These are phyloP conservation scores for Xanthoconium stramineum DNA, from an alignment of 768 basidiomycete species.

Conservation along the genomic window DNA sequence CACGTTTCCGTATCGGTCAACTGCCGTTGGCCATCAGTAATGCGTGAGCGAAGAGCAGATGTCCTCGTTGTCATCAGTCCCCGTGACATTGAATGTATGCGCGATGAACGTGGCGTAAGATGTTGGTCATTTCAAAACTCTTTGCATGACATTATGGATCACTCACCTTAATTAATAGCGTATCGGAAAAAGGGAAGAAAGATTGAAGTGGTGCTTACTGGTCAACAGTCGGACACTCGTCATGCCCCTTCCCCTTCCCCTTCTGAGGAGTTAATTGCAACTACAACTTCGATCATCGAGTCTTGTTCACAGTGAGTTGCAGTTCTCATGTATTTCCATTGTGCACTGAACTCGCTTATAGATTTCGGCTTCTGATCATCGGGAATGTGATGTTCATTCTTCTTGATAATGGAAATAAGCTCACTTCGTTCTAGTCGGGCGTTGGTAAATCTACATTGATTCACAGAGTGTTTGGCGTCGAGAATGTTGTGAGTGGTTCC, in stretches of 20 bases:
- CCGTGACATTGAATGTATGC: background rate
- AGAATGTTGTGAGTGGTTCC: constrained; percentile 6
- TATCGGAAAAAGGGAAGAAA: constrained; percentile 11
- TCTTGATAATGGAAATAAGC: background rate
- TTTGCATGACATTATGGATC: background rate
- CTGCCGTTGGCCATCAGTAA: background rate
- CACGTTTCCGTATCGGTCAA: background rate
- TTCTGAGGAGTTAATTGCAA: constrained; percentile 6
- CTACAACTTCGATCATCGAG: constrained; percentile 5
- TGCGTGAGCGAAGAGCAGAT: background rate
- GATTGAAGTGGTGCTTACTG: constrained; percentile 4
- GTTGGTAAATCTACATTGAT: constrained; percentile 17
- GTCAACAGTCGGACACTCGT: background rate
- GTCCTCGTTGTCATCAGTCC: background rate
- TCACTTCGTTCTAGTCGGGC: constrained; percentile 7
- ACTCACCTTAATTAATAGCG: background rate
- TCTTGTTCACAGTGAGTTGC: constrained; percentile 10
- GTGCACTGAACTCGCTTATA: background rate
- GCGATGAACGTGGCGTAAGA: background rate
- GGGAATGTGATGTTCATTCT: constrained; percentile 7
- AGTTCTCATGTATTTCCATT: background rate
- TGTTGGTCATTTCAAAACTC: constrained; percentile 1
- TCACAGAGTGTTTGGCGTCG: constrained; percentile 11
- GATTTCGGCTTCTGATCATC: constrained; percentile 16
- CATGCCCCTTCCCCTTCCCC: background rate